phyloP scores from a whole-genome alignment of 1,139 yeast species.

The Scheffersomyces cryptocercus region DNA sequence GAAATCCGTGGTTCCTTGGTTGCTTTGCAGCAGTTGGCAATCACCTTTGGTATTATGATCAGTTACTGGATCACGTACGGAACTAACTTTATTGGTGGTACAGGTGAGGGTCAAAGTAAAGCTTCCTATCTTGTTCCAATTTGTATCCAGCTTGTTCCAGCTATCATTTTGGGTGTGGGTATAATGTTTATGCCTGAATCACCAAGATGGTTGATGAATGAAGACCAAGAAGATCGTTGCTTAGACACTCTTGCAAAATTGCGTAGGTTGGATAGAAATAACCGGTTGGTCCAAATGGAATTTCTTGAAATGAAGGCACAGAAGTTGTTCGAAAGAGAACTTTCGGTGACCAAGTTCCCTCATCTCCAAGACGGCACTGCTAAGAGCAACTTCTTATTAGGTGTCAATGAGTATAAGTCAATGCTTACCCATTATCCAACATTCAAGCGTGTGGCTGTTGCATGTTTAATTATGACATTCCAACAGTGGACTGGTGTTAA shows the following conservation, averaged over 20 bases:
- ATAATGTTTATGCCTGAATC: constrained; percentile 64
- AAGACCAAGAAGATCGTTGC: constrained; percentile 67
- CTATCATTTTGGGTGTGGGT: constrained; percentile 49
- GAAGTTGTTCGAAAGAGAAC: constrained; percentile 34
- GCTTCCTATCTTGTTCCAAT: constrained; percentile 56
- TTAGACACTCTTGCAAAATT: constrained; percentile 50
- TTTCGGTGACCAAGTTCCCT: constrained; percentile 25
- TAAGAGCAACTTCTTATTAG: too few species aligned
- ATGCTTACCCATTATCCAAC: constrained; percentile 54
- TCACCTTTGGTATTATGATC: constrained; percentile 63
- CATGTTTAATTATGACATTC: constrained; percentile 57
- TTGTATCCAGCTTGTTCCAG: constrained; percentile 70
- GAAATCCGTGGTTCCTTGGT: constrained; percentile 67
- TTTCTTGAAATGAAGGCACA: constrained; percentile 60
- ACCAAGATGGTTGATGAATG: constrained; percentile 70
- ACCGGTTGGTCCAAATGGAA: constrained; percentile 57
- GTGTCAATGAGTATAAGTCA: constrained; percentile 47
- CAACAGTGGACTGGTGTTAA: constrained; percentile 71
- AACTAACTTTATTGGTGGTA: constrained; percentile 49
- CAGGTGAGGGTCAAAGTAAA: constrained; percentile 28
- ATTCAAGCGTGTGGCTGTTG: constrained; percentile 48
- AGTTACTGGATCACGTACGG: constrained; percentile 66
- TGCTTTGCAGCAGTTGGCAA: constrained; percentile 66
- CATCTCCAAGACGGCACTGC: constrained; percentile 39
- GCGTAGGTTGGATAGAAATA: constrained; percentile 53